Evolutionary conservation across 768 basidiomycete species (phyloP).

Genomic region (Pleurotus eryngii): DNA sequence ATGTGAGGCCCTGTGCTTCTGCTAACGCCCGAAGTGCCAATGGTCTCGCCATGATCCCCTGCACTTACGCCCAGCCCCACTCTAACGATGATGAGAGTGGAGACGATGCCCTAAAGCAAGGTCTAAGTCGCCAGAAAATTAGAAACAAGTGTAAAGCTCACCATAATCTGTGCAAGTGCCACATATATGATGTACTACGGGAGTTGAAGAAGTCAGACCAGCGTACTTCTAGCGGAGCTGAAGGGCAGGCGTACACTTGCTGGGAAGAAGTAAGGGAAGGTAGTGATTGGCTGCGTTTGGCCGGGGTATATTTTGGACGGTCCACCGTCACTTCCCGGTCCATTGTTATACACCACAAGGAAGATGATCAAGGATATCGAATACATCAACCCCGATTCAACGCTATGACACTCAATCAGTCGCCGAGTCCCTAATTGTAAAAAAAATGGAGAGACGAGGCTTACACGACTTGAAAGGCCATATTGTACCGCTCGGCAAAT

Average conservation of each 20-base stretch:
- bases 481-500: constrained; percentile 2
- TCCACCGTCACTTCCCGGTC: background rate
- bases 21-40: background rate
- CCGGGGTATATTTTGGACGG: background rate
- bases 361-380: constrained; percentile 2
- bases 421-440: background rate
- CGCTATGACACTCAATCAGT: background rate
- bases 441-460: background rate
- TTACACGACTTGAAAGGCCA: background rate
- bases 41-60: background rate
- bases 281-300: background rate
- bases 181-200: constrained; percentile 10
- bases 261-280: constrained; percentile 1
- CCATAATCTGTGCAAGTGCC: constrained; percentile 9
- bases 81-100: constrained; percentile 32
- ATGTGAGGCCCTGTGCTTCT: background rate
- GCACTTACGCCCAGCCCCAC: constrained; percentile 23
- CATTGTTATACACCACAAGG: background rate
- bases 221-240: constrained; percentile 10
- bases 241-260: background rate
- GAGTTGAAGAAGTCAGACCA: constrained; percentile 7
- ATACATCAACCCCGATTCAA: constrained; percentile 4
- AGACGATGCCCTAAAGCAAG: constrained; percentile 26
- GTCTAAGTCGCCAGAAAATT: background rate
- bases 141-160: background rate